Conservation (phyloP, 305 asterid genomes). For the Rubia occidens region DNA sequence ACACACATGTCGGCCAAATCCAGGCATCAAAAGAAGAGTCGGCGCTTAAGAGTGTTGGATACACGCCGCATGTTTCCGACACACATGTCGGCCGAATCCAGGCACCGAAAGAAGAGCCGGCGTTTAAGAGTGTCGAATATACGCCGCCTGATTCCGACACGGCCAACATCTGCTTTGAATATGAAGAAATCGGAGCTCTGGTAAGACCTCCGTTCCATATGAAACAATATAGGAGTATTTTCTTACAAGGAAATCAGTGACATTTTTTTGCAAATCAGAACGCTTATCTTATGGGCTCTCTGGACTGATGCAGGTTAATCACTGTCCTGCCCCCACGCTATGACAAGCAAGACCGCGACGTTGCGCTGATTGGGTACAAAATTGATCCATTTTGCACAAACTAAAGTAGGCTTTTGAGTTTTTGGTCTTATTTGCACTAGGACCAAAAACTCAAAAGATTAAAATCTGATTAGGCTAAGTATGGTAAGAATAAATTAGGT, state of each 20-base stretch:
- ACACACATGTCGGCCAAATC: not conserved
- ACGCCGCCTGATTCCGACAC: too few species aligned
- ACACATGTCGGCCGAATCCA: not conserved
- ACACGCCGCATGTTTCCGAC: not conserved
- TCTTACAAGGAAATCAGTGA: not conserved
- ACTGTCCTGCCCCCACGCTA: not conserved
- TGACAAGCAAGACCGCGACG: not conserved
- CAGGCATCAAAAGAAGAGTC: not conserved
- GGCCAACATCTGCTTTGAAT: not conserved
- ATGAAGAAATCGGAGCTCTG: constrained; percentile 11
- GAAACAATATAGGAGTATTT: too few species aligned
- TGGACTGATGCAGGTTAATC: not conserved
- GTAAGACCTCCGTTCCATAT: not conserved
- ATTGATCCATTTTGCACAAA: not conserved
- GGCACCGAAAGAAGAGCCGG: too few species aligned
- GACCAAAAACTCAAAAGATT: too few species aligned
- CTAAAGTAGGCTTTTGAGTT: not conserved
- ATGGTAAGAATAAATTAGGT: too few species aligned
- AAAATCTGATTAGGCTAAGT: too few species aligned
- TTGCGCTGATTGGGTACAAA: not conserved
- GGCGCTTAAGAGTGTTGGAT: not conserved
- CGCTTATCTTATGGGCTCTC: not conserved
- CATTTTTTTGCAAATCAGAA: not conserved
- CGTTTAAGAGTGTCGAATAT: too few species aligned
- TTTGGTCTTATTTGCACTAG: not conserved